These are phyloP conservation scores for Plasmodium berghei DNA, from an alignment of 169 alveolate species.

Conservation along the genomic window DNA sequence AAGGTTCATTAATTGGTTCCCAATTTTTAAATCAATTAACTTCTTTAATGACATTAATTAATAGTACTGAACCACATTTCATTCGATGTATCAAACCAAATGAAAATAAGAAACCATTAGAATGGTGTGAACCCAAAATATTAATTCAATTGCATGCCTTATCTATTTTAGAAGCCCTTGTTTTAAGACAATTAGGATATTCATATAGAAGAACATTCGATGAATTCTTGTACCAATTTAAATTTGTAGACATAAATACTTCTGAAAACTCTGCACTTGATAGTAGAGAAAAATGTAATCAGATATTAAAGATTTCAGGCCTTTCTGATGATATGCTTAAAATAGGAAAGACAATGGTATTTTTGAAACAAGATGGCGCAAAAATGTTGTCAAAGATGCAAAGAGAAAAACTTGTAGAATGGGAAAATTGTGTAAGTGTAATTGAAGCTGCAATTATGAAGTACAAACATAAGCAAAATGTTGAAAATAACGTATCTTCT, in stretches of 20 bases:
- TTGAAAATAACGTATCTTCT: constrained; percentile 80
- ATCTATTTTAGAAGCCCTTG: constrained; percentile 93
- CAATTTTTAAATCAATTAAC: constrained; percentile 91
- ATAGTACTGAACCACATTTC: constrained; percentile 92
- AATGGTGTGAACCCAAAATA: constrained; percentile 91
- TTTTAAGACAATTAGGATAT: constrained; percentile 90
- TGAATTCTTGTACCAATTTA: constrained; percentile 90
- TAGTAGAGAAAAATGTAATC: constrained; percentile 80
- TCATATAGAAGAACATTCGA: constrained; percentile 92
- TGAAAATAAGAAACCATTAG: constrained; percentile 91
- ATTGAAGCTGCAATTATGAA: constrained; percentile 88
- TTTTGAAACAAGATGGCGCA: constrained; percentile 90
- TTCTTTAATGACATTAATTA: constrained; percentile 89
- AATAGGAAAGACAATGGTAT: constrained; percentile 92
- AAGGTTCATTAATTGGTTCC: constrained; percentile 93
- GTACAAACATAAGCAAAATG: constrained; percentile 75
- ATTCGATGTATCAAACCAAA: constrained; percentile 94
- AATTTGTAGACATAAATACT: constrained; percentile 85
- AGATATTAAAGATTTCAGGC: constrained; percentile 79
- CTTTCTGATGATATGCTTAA: constrained; percentile 79
- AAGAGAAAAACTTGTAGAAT: constrained; percentile 90
- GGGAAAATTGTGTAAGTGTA: constrained; percentile 90
- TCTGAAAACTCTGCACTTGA: constrained; percentile 85
- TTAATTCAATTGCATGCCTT: constrained; percentile 93
- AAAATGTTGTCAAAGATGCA: constrained; percentile 89